Evolutionary conservation across 768 basidiomycete species (phyloP), one percentile per base, ranked within the genome.

Genomic region (Lactarius sp.): DNA sequence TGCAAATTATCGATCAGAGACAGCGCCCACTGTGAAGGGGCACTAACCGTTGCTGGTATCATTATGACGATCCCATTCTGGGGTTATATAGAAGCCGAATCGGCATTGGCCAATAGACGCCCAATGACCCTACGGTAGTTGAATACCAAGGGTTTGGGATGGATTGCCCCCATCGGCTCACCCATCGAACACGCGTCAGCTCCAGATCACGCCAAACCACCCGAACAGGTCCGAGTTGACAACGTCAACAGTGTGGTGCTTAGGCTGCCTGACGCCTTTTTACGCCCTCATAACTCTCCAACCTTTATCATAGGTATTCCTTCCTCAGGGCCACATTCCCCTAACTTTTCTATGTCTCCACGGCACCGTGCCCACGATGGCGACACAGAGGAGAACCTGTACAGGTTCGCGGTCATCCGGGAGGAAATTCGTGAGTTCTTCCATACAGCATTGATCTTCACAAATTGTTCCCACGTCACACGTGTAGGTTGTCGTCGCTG

Each of bases 341-440:
- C 50, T 10, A n/a, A 27, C 33, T 20, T 46, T 20, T 53, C 47
- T 7, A 33, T 59, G 13, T 31, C 44, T 1, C 44, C 46, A 22
- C 51, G 9, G 37, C 44, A 39, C 36, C 37, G 36, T 46, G 14
- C 36, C 47, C 34, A 37, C 18, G 18, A 42, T 18, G 20, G 9
- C 39, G 52, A 49, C 39, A 27, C 10, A 8, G 62, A 58, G 5
- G 13, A 41, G 34, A 39, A 14, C 36, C 8, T 46, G 6, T 52
- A 58, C 56, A 41, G n/a, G 20, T 52, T 57, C 49, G 2, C 49
- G 0, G 55, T 62, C 61, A 22, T 47, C 20, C 51, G 36, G 6
- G 52, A 64, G 33, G 58, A 59, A 36, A 41, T 33, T 10, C 47
- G 62, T 64, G 47, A 33, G 62, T 60, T 41, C 31, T 41, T 27